Evolutionary conservation across 352 stramenopile species (phyloP), one percentile per base, ranked within the genome.

Genomic region (Phytophthora sojae): DNA sequence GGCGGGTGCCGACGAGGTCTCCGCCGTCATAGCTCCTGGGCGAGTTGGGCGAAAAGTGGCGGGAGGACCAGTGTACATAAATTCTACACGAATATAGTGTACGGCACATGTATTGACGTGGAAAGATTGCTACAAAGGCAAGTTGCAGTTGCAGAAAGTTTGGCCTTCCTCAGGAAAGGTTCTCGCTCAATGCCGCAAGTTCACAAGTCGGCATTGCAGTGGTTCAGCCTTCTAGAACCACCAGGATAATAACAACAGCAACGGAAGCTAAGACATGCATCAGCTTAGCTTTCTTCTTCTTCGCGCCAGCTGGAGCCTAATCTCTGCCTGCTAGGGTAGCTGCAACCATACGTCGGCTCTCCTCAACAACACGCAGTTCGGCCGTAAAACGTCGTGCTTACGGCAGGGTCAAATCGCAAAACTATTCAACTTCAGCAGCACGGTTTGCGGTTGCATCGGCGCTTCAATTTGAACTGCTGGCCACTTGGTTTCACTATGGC

Each of bases 401-500:
- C 52, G 52, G 23, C 49, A 55, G 44, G 17, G 49, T 55, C 49
- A 55, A 55, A 55, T 55, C 49, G 49, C 49, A 51, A 51, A 19
- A 47, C 17, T 1, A 35, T 35, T 35, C 29, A 35, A 17, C 35
- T 42, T n/a, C 25, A 26, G 25, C 12, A 45, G 37, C 37, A n/a
- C 12, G 37, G 37, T 44, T 49, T 49, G 14, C 42, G 42, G 42
- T 49, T 49, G 42, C 14, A 23, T 21, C 7, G 15, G 42, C 42
- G 6, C 42, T 50, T 50, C 42, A 50, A 50, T 50, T 19, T 50
- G 37, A 45, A 45, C 37, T 15, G 12, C 37, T 11, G 37, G 37
- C 37, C 19, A 74, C 47, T 62, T 62, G 55, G 7, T 9, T 64
- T 64, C 42, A 69, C n/a, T 73, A 73, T 73, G 14, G 15, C 23